A percentile compares a stretch with the other conserved stretches of the same genome.
phyloP scores from a whole-genome alignment of 768 basidiomycete genomes.

The Clitopilus hobsonii region DNA sequence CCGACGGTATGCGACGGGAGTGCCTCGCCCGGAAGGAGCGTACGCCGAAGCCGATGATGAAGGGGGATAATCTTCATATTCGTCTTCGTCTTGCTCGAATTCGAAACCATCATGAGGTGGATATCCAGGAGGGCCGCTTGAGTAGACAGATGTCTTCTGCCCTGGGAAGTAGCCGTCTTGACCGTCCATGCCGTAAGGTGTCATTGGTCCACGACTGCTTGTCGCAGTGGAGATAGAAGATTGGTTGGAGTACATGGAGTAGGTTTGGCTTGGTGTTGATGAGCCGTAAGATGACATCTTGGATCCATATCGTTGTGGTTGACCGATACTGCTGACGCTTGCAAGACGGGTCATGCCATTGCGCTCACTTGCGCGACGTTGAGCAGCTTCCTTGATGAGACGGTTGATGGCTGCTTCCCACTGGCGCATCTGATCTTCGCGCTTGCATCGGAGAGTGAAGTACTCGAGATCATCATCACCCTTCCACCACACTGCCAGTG shows the following conservation, averaged over 20 bases:
- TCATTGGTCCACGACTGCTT: conserved; percentile 25
- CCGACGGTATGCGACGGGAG: conserved; percentile 61
- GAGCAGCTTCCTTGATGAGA: conserved; percentile 75
- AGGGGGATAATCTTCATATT: conserved; percentile 71
- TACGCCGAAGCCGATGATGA: conserved; percentile 24
- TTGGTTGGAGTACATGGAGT: conserved; percentile 27
- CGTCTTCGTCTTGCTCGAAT: conserved; percentile 66
- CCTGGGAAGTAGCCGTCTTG: conserved; percentile 14
- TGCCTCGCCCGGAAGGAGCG: conserved; percentile 64
- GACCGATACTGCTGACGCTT: conserved; percentile 45
- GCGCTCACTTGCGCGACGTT: conserved; percentile 64
- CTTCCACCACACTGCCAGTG: conserved; percentile 91
- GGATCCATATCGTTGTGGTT: conserved; percentile 29
- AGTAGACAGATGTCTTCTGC: conserved; percentile 14
- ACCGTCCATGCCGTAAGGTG: conserved; percentile 35
- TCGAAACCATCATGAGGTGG: conserved; percentile 68
- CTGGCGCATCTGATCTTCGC: conserved; percentile 86
- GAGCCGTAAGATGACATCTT: conserved; percentile 18
- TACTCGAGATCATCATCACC: conserved; percentile 91
- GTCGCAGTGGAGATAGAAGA: conserved; percentile 20
- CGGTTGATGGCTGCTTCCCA: conserved; percentile 92
- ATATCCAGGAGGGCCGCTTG: conserved; percentile 48
- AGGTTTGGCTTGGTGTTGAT: conserved; percentile 11
- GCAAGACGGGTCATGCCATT: conserved; percentile 45
- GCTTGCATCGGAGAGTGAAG: conserved; percentile 90